Conservation (phyloP, 768 basidiomycete species). For the Lanmaoa pseudosensibilis region DNA sequence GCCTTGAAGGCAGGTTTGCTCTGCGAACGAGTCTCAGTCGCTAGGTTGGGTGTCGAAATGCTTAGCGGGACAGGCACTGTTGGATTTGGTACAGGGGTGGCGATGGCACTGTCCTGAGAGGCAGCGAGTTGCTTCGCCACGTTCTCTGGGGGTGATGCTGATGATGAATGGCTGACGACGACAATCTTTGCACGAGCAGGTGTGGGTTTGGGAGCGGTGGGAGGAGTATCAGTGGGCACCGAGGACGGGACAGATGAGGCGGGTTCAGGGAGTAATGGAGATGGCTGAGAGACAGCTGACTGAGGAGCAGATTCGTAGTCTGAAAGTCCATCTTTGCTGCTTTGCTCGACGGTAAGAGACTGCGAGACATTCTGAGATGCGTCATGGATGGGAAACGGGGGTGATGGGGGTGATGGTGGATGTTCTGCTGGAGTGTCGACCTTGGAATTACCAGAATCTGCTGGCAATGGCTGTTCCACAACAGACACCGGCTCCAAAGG, state of each 20-base stretch:
- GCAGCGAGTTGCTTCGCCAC: neutral
- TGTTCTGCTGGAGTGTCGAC: constrained; percentile 1
- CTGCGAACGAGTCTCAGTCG: constrained; percentile 3
- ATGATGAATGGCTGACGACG: neutral
- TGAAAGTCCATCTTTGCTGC: constrained; percentile 7
- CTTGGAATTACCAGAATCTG: neutral
- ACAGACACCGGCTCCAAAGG: constrained; percentile 1
- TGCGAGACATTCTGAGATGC: constrained; percentile 4
- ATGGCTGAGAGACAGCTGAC: constrained; percentile 9
- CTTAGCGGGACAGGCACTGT: constrained; percentile 1
- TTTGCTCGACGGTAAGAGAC: neutral
- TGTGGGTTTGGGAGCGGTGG: neutral
- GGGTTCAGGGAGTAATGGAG: constrained; percentile 4
- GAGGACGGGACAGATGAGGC: neutral
- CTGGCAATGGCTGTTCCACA: neutral
- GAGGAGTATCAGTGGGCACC: neutral
- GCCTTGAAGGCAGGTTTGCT: constrained; percentile 45
- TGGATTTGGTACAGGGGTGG: constrained; percentile 6
- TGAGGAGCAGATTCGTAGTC: constrained; percentile 19
- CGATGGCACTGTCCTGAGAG: neutral
- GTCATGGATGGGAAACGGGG: neutral
- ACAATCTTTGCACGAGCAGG: neutral
- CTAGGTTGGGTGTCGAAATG: constrained; percentile 8
- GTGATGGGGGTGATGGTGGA: neutral
- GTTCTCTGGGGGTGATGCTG: neutral